Base-by-base conservation (phyloP, 176 grass and related monocot species). In the Oryza officinalis region DNA sequence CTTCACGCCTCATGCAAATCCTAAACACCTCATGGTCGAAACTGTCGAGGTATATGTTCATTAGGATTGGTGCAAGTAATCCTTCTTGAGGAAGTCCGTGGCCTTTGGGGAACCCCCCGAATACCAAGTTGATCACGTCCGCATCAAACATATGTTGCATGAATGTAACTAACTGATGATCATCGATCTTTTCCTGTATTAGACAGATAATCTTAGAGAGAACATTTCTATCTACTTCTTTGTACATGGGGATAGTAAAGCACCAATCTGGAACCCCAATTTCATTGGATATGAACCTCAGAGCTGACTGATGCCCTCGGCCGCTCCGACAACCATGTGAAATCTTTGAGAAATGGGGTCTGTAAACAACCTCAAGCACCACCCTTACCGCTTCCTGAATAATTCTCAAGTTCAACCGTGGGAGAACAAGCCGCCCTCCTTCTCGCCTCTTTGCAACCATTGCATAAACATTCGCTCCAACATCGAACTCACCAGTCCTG, bases 51-150 rank as follows among this genome's bases (percentile, higher is more conserved):
- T 95, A 98, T 68, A 98, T 93, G 64, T 98, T 98, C 91, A 95
- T 93, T 44, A 98, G 86, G 76, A 98, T 93, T 27, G 95, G 91
- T 22, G 95, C 90, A 60, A 95, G 89, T 20, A 85, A 89, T 77
- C 95, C 95, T 90, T 98, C 95, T 86, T 93, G 95, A 80, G 95
- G 95, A 65, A 95, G 82, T 13, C 95, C 95, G 74, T 93, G 91
- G 33, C 95, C 92, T 57, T 98, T 98, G 43, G 95, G 91, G 76
- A 89, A 98, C 22, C 78, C 84, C 82, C 95, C 95, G 83, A 98
- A 93, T 35, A 92, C 89, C 88, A 98, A 87, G 76, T 95, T 93
- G 67, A 98, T 90, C 41, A 85, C 92, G 75, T 69, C 77, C 8
- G 90, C 87, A 90, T 98, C 85, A 86, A 98, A 98, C 90, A 94